Base-by-base conservation (phyloP, 495 filamentous ascomycete genomes). In the Articulospora tetracladia region DNA sequence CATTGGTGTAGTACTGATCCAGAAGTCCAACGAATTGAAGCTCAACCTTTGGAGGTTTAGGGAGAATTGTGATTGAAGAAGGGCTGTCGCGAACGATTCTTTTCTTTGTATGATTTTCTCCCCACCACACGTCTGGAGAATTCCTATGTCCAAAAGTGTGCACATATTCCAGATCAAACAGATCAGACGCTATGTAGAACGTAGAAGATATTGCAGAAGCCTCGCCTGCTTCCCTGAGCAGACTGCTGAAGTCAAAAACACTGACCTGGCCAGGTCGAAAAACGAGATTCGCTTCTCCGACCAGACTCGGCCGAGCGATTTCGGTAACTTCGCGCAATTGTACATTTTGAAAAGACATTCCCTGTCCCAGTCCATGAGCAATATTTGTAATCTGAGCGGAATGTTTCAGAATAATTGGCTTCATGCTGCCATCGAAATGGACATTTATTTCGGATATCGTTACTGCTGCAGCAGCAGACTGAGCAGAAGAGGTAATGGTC, bases 41-140 rank as follows among this genome's bases (percentile, higher is more conserved):
- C 60, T 89, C 83, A 73, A 99, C 86, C 69, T 97, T 98, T 0
- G 94, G 94, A 41, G 94, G 94, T 68, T 94, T 89, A 3, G 93
- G 94, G 57, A 91, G 77, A 32, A 98, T 85, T 49, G 81, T 89
- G 28, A 88, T 79, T 62, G 73, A 62, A 19, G 77, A 75, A 12
- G 81, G 74, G 34, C 82, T 75, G 24, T 66, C 60, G 41, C 80
- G 73, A 23, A 78, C 73, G 3, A 88, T 48, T 32, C 70, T 76
- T 63, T 77, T 81, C 28, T 74, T 74, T 15, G 68, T 72, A 2
- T 73, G 63, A 22, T 73, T 73, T 19, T 79, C 70, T 20, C 78
- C 70, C 80, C 86, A 86, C 84, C 87, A 88, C 1, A 73, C 57
- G 28, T 73, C 75, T 32, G 71, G 66, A 13, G 48, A 19, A 39